Evolutionary conservation across 2,329 filamentous ascomycete species (phyloP), one percentile per base, ranked within the genome.

Genomic region (Neonectria faginata): DNA sequence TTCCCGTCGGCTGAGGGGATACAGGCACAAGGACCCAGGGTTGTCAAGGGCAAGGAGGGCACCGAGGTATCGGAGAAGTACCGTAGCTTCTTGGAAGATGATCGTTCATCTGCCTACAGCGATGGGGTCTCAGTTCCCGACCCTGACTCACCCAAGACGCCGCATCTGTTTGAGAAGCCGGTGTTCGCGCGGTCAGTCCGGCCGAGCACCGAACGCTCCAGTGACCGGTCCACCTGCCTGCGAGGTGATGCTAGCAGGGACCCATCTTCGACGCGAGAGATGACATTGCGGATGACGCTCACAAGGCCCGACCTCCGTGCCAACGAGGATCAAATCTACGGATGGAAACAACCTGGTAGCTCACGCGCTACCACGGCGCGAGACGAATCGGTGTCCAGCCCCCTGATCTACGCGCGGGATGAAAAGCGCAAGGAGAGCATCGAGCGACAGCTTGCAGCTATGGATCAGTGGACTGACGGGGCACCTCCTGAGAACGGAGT

Each of bases 281-380:
- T 97, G 94, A 98, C 96, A 3, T 81, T 98, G 53, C 92, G 94
- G 53, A 97, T 98, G 94, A 98, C 95, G 0, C 85, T 98, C 59
- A 98, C 96, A 3, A 86, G 94, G 51, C 92, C 94, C 0, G 95
- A 98, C 76, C 85, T 98, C 52, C 89, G 94, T 45, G 90, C 90
- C 5, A 85, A 90, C 67, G 91, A 95, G 66, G 88, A 91, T 11
- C 85, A 90, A 65, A 84, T 92, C 16, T 92, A 94, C 72, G 89
- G 89, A 45, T 92, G 89, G 88, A 87, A 91, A 73, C 73, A 77
- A 64, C 70, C 64, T 45, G 62, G 69, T 42, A 70, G 54, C 65
- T 81, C 68, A 78, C 84, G 68, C 83, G 85, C 87, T 2, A 70
- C 71, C 3, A 71, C 71, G 36, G 66, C 72, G 2, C 76, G 76